These are phyloP conservation scores for Mimosa pudica DNA, from an alignment of 306 rosid species.

Conservation along the genomic window DNA sequence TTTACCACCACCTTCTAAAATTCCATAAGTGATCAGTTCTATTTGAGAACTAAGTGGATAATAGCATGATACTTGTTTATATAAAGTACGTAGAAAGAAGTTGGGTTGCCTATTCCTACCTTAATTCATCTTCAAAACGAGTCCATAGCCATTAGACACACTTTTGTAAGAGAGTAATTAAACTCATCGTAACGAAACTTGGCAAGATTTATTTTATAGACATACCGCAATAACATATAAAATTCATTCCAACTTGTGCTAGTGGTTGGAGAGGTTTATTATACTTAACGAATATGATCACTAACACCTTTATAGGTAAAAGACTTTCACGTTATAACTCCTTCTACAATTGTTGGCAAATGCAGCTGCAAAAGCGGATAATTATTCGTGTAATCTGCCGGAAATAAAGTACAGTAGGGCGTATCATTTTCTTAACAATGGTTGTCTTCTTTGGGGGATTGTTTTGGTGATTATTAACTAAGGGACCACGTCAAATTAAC, in stretches of 20 bases:
- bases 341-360: background rate
- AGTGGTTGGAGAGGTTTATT: background rate
- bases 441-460: background rate
- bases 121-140: no score
- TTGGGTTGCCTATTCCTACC: no score
- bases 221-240: background rate
- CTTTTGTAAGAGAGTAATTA: background rate
- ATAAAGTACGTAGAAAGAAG: no score
- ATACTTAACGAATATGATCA: background rate
- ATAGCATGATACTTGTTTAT: no score
- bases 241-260: background rate
- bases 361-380: conserved; percentile 3
- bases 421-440: background rate
- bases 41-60: no score
- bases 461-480: background rate
- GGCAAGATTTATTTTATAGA: background rate
- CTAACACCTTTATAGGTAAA: background rate
- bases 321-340: background rate
- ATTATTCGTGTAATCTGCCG: background rate
- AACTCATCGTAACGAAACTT: background rate
- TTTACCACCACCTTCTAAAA: no score
- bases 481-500: conserved; percentile 21
- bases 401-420: background rate
- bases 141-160: no score
- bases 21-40: no score